Percentiles rank a stretch among this genome's conserved stretches.
Evolutionary conservation across 768 basidiomycete species (phyloP).

Genomic region (Rhodotorula babjevae): DNA sequence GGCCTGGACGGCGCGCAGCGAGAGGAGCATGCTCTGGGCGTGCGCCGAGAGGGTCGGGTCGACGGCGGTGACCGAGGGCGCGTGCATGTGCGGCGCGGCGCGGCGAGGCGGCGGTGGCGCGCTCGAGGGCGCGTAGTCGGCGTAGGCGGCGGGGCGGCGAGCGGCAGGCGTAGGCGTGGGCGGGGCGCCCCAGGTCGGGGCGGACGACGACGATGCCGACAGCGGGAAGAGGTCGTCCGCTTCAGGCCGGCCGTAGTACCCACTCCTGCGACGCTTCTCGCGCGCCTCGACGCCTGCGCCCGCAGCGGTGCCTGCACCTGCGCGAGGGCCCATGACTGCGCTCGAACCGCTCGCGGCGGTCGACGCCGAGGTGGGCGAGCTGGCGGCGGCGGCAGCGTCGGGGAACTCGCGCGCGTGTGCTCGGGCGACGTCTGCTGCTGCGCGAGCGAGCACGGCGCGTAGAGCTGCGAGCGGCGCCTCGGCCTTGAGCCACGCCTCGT

Average conservation of each 20-base stretch:
- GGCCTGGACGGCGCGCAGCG: conserved; percentile 10
- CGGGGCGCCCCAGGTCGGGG: background rate
- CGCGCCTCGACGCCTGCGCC: background rate
- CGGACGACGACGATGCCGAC: background rate
- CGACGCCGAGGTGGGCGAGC: background rate
- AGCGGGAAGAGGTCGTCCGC: background rate
- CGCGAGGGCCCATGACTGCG: too few species aligned
- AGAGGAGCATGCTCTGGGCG: background rate
- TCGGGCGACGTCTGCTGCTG: background rate
- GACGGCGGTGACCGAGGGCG: background rate
- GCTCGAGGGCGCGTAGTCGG: conserved; percentile 4
- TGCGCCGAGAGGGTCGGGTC: background rate
- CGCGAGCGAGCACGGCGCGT: background rate
- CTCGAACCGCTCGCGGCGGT: too few species aligned
- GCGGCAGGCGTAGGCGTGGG: background rate
- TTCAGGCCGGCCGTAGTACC: background rate
- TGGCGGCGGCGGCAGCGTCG: background rate
- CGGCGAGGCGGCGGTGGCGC: background rate
- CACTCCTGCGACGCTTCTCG: conserved; percentile 5
- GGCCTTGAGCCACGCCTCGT: background rate
- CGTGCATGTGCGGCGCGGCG: background rate
- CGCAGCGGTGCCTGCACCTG: too few species aligned
- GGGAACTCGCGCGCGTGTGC: conserved; percentile 11
- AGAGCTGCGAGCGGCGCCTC: background rate
- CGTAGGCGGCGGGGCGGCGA: background rate